These are phyloP conservation scores for Russula virescens DNA, from an alignment of 768 basidiomycete genomes.

Conservation along the genomic window DNA sequence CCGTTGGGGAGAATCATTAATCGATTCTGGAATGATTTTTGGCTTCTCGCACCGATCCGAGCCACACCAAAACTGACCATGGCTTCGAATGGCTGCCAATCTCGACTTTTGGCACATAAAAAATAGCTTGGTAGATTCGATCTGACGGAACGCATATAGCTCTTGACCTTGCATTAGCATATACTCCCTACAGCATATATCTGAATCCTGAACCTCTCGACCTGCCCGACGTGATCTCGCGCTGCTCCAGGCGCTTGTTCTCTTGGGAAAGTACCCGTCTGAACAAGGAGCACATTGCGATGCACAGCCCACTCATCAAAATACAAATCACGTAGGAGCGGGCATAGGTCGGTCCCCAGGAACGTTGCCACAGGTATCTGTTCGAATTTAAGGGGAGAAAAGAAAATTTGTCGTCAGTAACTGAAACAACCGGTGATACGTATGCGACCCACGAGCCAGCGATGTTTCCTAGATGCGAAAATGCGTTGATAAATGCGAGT, in stretches of 20 bases:
- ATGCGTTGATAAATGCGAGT: constrained; percentile 74
- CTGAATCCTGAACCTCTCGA: constrained; percentile 33
- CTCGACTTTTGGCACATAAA: too few species aligned
- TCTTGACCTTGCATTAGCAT: not conserved
- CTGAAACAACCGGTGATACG: not conserved
- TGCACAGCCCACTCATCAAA: constrained; percentile 41
- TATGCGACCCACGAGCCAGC: constrained; percentile 60
- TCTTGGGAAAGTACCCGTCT: constrained; percentile 30
- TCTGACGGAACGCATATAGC: too few species aligned
- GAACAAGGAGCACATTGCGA: constrained; percentile 36
- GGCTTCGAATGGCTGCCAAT: too few species aligned
- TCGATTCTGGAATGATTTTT: too few species aligned
- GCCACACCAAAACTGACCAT: too few species aligned
- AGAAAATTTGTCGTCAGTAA: not conserved
- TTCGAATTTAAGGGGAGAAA: not conserved
- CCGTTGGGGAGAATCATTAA: too few species aligned
- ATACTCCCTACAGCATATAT: constrained; percentile 40
- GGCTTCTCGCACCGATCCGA: too few species aligned
- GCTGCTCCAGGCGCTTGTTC: constrained; percentile 33
- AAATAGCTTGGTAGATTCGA: too few species aligned
- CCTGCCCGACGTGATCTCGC: constrained; percentile 38
- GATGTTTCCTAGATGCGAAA: constrained; percentile 80
- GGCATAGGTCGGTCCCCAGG: constrained; percentile 67
- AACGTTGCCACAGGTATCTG: constrained; percentile 61
- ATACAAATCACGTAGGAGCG: constrained; percentile 73